Evolutionary conservation across 2,329 filamentous ascomycete genomes (phyloP).

Genomic region (Coniochaeta sp.): DNA sequence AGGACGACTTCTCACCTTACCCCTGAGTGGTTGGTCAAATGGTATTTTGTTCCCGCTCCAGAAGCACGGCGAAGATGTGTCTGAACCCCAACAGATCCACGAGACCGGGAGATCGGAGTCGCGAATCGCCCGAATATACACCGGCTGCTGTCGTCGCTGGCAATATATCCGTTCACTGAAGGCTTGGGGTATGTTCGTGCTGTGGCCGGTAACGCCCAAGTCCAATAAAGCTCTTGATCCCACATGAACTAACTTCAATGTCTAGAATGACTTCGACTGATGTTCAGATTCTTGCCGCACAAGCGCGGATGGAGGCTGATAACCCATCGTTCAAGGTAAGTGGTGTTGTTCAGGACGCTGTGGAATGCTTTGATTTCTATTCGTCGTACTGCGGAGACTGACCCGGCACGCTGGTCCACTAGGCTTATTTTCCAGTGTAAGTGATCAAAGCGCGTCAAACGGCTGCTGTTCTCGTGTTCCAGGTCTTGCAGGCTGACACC

Average conservation of each 20-base stretch:
- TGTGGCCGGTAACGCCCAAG: neutral
- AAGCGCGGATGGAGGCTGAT: slow-evolving; percentile 46
- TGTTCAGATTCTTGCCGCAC: slow-evolving; percentile 47
- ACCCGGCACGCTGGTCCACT: neutral
- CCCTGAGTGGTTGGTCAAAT: slow-evolving; percentile 62
- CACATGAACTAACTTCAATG: slow-evolving; percentile 3
- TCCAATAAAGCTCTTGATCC: neutral
- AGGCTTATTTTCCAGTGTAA: slow-evolving; percentile 58
- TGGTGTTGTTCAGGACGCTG: neutral
- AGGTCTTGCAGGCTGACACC: slow-evolving; percentile 5
- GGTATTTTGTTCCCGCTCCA: slow-evolving; percentile 35
- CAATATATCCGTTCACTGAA: slow-evolving; percentile 49
- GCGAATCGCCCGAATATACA: slow-evolving; percentile 48
- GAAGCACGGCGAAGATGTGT: slow-evolving; percentile 6
- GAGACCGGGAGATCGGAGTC: slow-evolving; percentile 44
- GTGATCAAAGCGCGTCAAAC: slow-evolving; percentile 16
- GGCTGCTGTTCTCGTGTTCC: neutral
- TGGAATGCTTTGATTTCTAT: neutral
- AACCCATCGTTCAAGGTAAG: slow-evolving; percentile 50
- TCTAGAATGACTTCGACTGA: slow-evolving; percentile 49
- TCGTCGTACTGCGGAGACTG: neutral
- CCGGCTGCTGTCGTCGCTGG: slow-evolving; percentile 45
- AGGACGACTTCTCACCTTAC: slow-evolving; percentile 55
- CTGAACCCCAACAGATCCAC: slow-evolving; percentile 30
- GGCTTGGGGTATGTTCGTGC: slow-evolving; percentile 32